phyloP scores from a whole-genome alignment of 2,329 filamentous ascomycete genomes.

The Aureobasidium sp. region DNA sequence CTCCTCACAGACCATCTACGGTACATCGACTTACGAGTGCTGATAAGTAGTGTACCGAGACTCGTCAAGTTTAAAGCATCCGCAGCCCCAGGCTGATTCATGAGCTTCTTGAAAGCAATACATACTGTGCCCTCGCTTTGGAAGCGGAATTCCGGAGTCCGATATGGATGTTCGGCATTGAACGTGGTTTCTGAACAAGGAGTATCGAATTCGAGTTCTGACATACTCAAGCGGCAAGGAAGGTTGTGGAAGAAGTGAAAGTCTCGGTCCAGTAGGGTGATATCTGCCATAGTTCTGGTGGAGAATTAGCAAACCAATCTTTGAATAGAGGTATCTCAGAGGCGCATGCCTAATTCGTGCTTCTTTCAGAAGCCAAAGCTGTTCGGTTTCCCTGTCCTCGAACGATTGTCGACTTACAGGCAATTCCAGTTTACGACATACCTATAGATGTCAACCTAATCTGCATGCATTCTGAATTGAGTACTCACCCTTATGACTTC shows the following conservation, averaged over 20 bases:
- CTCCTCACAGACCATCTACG: not conserved
- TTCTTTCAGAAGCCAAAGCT: conserved; percentile 21
- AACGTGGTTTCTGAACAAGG: conserved; percentile 21
- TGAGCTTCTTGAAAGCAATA: not conserved
- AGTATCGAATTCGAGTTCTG: conserved; percentile 22
- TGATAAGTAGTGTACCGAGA: not conserved
- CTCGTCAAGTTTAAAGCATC: not conserved
- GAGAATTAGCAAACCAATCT: too few relatives aligned
- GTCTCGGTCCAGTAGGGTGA: conserved; percentile 21
- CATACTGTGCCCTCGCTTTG: not conserved
- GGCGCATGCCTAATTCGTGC: conserved; percentile 13
- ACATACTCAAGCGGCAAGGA: conserved; percentile 16
- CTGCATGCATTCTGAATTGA: too few relatives aligned
- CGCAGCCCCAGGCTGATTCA: not conserved
- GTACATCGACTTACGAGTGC: not conserved
- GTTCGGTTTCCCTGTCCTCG: conserved; percentile 18
- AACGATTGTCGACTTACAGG: conserved; percentile 15
- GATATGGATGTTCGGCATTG: conserved; percentile 19
- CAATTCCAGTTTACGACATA: conserved; percentile 7
- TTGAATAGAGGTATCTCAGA: too few relatives aligned
- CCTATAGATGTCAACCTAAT: not conserved
- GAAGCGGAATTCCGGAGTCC: conserved; percentile 6
- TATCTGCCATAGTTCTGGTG: conserved; percentile 22
- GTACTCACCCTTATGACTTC: conserved; percentile 19
- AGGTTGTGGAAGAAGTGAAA: conserved; percentile 23